phyloP scores from a whole-genome alignment of 1,139 yeast species.

The Suhomyces guaymorum region DNA sequence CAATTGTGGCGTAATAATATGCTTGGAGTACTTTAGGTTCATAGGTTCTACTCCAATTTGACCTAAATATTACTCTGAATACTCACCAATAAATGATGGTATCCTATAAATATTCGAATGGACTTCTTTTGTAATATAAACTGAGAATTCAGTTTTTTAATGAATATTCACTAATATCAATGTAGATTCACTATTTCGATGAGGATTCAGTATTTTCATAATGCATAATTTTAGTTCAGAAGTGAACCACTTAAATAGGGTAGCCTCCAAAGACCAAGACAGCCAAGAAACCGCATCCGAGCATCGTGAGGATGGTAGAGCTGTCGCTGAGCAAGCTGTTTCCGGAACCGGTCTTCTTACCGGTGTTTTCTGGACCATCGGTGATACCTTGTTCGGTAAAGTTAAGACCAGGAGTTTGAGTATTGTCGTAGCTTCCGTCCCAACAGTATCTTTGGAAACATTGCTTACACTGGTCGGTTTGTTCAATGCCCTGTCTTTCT shows the following conservation, averaged over 20 bases:
- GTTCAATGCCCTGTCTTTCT: constrained; percentile 41
- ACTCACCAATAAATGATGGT: too few species aligned
- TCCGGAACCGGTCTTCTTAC: constrained; percentile 13
- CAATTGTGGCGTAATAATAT: too few species aligned
- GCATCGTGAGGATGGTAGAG: constrained; percentile 6
- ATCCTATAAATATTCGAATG: too few species aligned
- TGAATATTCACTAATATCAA: too few species aligned
- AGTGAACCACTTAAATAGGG: constrained; percentile 6
- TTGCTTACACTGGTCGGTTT: constrained; percentile 38
- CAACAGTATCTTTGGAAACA: constrained; percentile 46
- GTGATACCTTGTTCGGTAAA: constrained; percentile 52
- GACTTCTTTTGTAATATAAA: too few species aligned
- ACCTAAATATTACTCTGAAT: too few species aligned
- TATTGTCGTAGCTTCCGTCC: constrained; percentile 31
- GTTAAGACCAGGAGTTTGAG: constrained; percentile 24
- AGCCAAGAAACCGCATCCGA: constrained; percentile 10
- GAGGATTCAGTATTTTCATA: constrained; percentile 1
- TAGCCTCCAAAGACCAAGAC: constrained; percentile 9
- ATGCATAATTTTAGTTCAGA: too few species aligned
- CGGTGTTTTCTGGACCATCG: constrained; percentile 30
- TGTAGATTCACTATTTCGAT: too few species aligned
- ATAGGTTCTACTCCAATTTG: too few species aligned
- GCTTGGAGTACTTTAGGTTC: too few species aligned
- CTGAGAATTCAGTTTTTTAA: too few species aligned
- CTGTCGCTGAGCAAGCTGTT: too few species aligned